Evolutionary conservation across 176 grass and related monocot species (phyloP), one percentile per base, ranked within the genome.

Genomic region (Triticum dicoccoides): DNA sequence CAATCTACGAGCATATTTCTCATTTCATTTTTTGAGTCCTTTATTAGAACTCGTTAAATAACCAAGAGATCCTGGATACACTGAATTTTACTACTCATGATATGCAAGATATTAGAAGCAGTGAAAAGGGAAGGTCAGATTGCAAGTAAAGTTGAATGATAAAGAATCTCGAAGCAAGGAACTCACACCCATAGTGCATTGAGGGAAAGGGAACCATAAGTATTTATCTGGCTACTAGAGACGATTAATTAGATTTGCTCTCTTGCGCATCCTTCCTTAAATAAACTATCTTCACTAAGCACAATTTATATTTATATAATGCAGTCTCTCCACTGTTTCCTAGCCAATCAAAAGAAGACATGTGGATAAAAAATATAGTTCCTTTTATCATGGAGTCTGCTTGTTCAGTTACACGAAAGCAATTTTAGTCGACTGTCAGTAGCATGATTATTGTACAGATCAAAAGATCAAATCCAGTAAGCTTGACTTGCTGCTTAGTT

Each of bases 331-430:
- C 17, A 37, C 33, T 37, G 66, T 69, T 69, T 69, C 33, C 15
- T 5, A 35, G 32, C 66, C 32, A 69, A 69, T 21, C 33, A 69
- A 69, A 69, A 69, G 1, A 69, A 69, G 66, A 69, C 15, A 69
- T 35, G 8, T 35, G 66, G 29, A 54, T 8, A 17, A 18, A 18
- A 6, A 39, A 41, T 71, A 39, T n/a, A 41, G 29, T 59, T 59
- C 51, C 18, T 58, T 58, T 77, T 78, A 78, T 32, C 30, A 78
- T 59, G 51, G 51, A 59, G 56, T 78, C 76, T n/a, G 51, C 76
- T 35, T 78, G 52, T 37, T 78, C 51, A 78, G 35, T 35, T 37
- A 59, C 51, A 78, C 8, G 34, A 78, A 78, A 78, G 11, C 30
- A 78, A 32, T 59, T 78, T 33, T 78, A 78, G 49, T 21, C 32